These are phyloP conservation scores for Blastocrithidia nonstop DNA, from an alignment of 208 protist species.

Conservation along the genomic window DNA sequence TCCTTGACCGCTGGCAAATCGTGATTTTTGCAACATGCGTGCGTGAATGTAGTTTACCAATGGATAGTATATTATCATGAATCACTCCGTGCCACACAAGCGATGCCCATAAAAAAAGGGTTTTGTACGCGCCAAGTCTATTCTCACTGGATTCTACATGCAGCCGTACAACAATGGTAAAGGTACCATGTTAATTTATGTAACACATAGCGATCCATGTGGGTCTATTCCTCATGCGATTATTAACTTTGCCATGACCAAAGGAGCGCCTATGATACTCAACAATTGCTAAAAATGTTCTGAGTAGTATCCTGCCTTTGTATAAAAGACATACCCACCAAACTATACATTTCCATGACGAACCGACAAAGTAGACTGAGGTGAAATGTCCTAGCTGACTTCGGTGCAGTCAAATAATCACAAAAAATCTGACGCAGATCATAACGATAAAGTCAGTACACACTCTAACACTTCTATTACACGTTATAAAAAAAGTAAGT, in stretches of 20 bases:
- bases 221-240: conserved; percentile 66
- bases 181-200: conserved; percentile 54
- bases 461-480: too few relatives aligned
- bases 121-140: conserved; percentile 68
- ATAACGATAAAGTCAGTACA: too few relatives aligned
- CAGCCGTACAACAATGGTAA: conserved; percentile 14
- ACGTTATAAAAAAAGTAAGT: too few relatives aligned
- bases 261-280: conserved; percentile 33
- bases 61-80: conserved; percentile 85
- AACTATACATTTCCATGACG: conserved; percentile 49
- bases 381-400: conserved; percentile 6
- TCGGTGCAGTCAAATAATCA: neutral
- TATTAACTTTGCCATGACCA: conserved; percentile 69
- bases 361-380: conserved; percentile 68
- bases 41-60: conserved; percentile 87
- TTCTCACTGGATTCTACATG: conserved; percentile 74
- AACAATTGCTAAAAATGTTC: conserved; percentile 53
- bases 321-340: conserved; percentile 27
- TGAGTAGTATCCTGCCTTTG: conserved; percentile 40
- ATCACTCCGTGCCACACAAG: conserved; percentile 73
- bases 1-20: conserved; percentile 71
- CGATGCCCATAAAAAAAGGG: conserved; percentile 57
- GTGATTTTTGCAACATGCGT: conserved; percentile 84
- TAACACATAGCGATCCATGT: conserved; percentile 76
- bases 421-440: too few relatives aligned